These are phyloP conservation scores for Cyclotella kingstonii DNA, from an alignment of 108 stramenopile genomes.

Conservation along the genomic window DNA sequence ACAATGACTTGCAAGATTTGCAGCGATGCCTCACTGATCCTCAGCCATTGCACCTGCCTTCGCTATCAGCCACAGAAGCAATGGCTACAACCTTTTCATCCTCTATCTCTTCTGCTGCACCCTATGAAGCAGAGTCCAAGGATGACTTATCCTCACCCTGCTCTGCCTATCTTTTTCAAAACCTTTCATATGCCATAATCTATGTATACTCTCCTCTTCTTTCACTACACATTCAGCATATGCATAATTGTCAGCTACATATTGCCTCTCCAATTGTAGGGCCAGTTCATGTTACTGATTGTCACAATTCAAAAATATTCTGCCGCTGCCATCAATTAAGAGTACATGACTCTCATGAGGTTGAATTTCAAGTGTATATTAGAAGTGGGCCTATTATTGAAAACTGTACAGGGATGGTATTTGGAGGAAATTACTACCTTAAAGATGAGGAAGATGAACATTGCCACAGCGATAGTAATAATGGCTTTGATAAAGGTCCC, in stretches of 20 bases:
- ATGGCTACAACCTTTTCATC: not conserved
- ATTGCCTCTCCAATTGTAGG: constrained; percentile 24
- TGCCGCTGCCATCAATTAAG: constrained; percentile 37
- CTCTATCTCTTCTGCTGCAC: not conserved
- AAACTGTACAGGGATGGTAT: constrained; percentile 34
- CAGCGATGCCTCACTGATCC: constrained; percentile 9
- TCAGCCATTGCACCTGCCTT: not conserved
- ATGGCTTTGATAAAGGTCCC: not conserved
- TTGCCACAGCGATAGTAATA: not conserved
- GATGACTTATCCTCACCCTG: not conserved
- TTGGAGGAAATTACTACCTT: constrained; percentile 31
- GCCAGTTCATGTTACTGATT: constrained; percentile 42
- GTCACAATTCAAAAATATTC: constrained; percentile 21
- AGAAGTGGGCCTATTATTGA: constrained; percentile 51
- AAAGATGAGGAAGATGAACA: not conserved
- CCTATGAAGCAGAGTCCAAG: not conserved
- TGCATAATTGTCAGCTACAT: constrained; percentile 33
- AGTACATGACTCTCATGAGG: constrained; percentile 39
- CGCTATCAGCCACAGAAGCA: constrained; percentile 1
- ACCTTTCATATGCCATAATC: constrained; percentile 24
- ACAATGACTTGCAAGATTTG: not conserved
- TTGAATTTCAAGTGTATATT: constrained; percentile 34
- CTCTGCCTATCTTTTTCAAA: constrained; percentile 42
- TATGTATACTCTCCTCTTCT: constrained; percentile 34
- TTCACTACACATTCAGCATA: constrained; percentile 39